Evolutionary conservation across 192 early-diverging fungal species (phyloP).

Genomic region (Backusella circina): DNA sequence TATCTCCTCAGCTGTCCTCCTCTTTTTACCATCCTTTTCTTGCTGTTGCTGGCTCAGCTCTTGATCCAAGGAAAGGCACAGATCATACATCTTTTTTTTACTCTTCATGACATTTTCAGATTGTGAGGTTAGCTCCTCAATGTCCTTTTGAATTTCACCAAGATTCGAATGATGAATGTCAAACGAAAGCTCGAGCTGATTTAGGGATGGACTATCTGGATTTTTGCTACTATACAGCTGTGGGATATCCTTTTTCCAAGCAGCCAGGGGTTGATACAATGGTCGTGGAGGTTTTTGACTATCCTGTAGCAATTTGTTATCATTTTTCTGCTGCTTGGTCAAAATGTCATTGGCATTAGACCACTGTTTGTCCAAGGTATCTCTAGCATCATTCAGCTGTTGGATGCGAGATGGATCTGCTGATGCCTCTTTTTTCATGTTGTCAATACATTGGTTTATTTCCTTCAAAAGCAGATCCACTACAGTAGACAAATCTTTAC

Average conservation of each 20-base stretch:
- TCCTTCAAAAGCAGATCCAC: not conserved
- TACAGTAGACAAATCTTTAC: not conserved
- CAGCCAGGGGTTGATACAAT: not conserved
- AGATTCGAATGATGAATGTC: constrained; percentile 51
- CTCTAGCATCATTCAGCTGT: not conserved
- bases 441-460: not conserved
- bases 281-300: not conserved
- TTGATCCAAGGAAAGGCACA: constrained; percentile 37
- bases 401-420: not conserved
- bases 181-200: constrained; percentile 48
- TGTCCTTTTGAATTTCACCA: constrained; percentile 46
- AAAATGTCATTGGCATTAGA: not conserved
- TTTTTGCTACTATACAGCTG: not conserved
- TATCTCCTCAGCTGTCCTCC: constrained; percentile 1
- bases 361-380: not conserved
- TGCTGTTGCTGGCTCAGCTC: not conserved
- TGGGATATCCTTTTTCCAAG: not conserved
- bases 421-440: not conserved
- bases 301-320: not conserved
- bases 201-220: constrained; percentile 24
- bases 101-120: constrained; percentile 31
- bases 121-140: constrained; percentile 35
- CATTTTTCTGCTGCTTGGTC: not conserved
- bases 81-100: constrained; percentile 46
- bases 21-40: not conserved